phyloP scores from a whole-genome alignment of 1,139 yeast genomes.

The Geotrichum macrosporum region DNA sequence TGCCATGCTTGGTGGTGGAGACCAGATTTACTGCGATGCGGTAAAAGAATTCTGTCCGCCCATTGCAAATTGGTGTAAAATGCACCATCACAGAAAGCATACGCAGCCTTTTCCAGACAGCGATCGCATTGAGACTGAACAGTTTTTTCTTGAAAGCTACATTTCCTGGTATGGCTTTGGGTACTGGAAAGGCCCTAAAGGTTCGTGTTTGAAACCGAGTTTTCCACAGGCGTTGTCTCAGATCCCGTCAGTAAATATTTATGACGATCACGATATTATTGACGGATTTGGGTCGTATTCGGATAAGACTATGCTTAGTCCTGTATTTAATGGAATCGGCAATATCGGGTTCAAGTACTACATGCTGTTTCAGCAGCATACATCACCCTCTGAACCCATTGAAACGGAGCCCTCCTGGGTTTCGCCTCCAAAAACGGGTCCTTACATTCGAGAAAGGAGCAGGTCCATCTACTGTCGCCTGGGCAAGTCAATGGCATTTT shows the following conservation, averaged over 20 bases:
- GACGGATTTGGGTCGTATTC: constrained; percentile 92
- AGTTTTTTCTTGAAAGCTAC: constrained; percentile 69
- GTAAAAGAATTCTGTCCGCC: constrained; percentile 54
- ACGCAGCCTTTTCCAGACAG: constrained; percentile 44
- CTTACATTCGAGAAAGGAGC: constrained; percentile 58
- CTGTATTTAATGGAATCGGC: constrained; percentile 68
- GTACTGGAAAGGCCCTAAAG: constrained; percentile 67
- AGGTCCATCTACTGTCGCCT: constrained; percentile 68
- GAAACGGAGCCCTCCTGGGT: constrained; percentile 37
- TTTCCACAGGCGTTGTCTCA: constrained; percentile 74
- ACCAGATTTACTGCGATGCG: constrained; percentile 86
- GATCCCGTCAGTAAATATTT: constrained; percentile 80
- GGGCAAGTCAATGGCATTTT: constrained; percentile 66
- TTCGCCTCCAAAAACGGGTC: constrained; percentile 46
- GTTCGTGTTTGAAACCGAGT: constrained; percentile 59
- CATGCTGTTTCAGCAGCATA: constrained; percentile 76
- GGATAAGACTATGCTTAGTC: constrained; percentile 66
- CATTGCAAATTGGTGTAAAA: constrained; percentile 56
- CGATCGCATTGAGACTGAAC: constrained; percentile 52
- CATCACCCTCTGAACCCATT: constrained; percentile 29
- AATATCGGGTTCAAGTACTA: constrained; percentile 77
- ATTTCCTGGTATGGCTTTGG: constrained; percentile 88
- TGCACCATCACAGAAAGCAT: constrained; percentile 47
- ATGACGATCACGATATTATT: constrained; percentile 83
- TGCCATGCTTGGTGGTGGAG: constrained; percentile 97